A percentile compares a stretch with the other conserved stretches of the same genome.
Conservation (phyloP, 2,329 filamentous ascomycete genomes). For the Ascochyta rabiei region DNA sequence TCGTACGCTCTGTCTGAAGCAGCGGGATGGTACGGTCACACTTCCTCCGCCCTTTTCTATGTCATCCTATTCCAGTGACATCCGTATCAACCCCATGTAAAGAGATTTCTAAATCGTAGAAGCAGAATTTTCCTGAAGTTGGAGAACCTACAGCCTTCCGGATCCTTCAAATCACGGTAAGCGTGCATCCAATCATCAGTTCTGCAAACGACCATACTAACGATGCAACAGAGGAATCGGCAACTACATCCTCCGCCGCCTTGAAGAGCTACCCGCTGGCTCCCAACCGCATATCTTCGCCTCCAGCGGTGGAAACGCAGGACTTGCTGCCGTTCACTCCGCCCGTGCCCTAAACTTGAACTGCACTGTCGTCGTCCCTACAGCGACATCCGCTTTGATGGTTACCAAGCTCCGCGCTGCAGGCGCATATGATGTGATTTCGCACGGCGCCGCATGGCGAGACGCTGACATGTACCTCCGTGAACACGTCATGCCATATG, state of each 20-base stretch:
- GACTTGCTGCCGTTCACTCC: conserved; percentile 78
- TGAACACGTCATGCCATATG: conserved; percentile 58
- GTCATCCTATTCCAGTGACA: not conserved
- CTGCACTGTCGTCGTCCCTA: conserved; percentile 77
- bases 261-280: conserved; percentile 46
- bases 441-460: conserved; percentile 70
- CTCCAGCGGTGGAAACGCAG: conserved; percentile 82
- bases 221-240: conserved; percentile 63
- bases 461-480: conserved; percentile 73
- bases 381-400: conserved; percentile 70
- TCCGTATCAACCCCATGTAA: conserved; percentile 19
- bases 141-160: conserved; percentile 82
- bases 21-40: conserved; percentile 70
- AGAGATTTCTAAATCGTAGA: conserved; percentile 42
- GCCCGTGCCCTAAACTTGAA: conserved; percentile 67
- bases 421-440: conserved; percentile 70
- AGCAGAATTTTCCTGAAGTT: conserved; percentile 84
- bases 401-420: conserved; percentile 71
- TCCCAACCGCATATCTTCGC: conserved; percentile 72
- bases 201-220: conserved; percentile 12
- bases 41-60: conserved; percentile 14
- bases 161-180: conserved; percentile 78
- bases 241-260: conserved; percentile 66
- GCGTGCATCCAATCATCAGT: conserved; percentile 2
- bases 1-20: conserved; percentile 70